Evolutionary conservation across 1,139 yeast species (phyloP).

Genomic region (Arxiozyma heterogenica): DNA sequence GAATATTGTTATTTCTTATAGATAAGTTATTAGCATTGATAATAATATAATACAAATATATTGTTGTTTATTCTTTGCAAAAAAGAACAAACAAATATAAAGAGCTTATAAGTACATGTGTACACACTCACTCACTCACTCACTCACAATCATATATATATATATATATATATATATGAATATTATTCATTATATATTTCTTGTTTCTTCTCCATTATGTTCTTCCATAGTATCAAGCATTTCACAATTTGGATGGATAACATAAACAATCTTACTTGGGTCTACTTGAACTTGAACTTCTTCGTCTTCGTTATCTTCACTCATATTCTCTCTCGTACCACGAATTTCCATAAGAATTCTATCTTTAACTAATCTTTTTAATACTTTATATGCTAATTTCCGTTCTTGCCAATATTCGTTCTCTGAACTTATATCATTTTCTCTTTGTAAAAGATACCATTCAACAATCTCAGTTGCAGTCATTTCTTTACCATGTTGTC

Average conservation of each 20-base stretch:
- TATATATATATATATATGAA: no score
- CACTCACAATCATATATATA: no score
- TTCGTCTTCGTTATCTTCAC: slow-evolving; percentile 28
- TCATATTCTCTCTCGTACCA: slow-evolving; percentile 43
- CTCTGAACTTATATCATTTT: slow-evolving; percentile 61
- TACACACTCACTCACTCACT: no score
- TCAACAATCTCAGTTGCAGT: slow-evolving; percentile 63
- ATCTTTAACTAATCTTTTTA: slow-evolving; percentile 78
- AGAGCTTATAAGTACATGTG: neutral
- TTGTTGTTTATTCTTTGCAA: neutral
- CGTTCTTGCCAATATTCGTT: slow-evolving; percentile 65
- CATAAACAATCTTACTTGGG: slow-evolving; percentile 43
- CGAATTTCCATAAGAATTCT: slow-evolving; percentile 74
- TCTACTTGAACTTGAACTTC: slow-evolving; percentile 25
- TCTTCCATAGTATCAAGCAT: slow-evolving; percentile 41
- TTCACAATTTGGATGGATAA: slow-evolving; percentile 86
- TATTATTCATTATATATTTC: neutral
- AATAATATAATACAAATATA: neutral
- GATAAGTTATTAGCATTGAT: neutral
- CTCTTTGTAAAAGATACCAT: slow-evolving; percentile 73
- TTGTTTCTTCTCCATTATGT: slow-evolving; percentile 8
- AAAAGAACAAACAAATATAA: neutral
- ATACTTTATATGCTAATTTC: slow-evolving; percentile 65
- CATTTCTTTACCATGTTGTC: slow-evolving; percentile 49
- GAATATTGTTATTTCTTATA: neutral